Percentiles rank a stretch among this genome's conserved stretches.
These are phyloP conservation scores for Trichocomaceae sp. DNA, from an alignment of 2,329 filamentous ascomycete species.

Conservation along the genomic window DNA sequence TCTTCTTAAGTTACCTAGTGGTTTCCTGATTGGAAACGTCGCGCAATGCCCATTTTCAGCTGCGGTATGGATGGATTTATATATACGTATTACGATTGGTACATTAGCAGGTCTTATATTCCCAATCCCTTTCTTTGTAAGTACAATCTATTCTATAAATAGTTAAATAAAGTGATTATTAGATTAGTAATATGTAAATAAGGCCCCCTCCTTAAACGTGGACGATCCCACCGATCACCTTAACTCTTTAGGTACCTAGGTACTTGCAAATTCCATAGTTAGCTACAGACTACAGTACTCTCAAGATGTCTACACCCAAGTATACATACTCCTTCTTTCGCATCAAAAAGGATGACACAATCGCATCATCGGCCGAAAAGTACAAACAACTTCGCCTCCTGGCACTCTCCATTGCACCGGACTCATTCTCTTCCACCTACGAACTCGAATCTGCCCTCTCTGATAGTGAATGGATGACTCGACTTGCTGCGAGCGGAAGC, in stretches of 20 bases:
- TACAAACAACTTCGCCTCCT: slow-evolving; percentile 21
- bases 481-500: slow-evolving; percentile 18
- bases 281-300: too few species aligned
- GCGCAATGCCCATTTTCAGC: too few species aligned
- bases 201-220: too few species aligned
- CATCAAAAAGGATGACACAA: slow-evolving; percentile 5
- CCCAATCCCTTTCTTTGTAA: neutral
- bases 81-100: neutral
- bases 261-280: too few species aligned
- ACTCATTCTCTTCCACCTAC: slow-evolving; percentile 28
- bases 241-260: too few species aligned
- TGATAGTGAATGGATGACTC: slow-evolving; percentile 22
- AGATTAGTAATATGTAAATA: too few species aligned
- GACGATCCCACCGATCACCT: too few species aligned
- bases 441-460: slow-evolving; percentile 23
- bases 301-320: neutral
- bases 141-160: neutral
- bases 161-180: too few species aligned
- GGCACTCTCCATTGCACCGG: slow-evolving; percentile 22
- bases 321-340: slow-evolving; percentile 4
- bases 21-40: too few species aligned
- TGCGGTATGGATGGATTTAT: neutral
- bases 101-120: neutral
- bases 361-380: slow-evolving; percentile 8
- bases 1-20: too few species aligned